These are phyloP conservation scores for Arabidopsis suecica DNA, from an alignment of 345 rosid species.

Conservation along the genomic window DNA sequence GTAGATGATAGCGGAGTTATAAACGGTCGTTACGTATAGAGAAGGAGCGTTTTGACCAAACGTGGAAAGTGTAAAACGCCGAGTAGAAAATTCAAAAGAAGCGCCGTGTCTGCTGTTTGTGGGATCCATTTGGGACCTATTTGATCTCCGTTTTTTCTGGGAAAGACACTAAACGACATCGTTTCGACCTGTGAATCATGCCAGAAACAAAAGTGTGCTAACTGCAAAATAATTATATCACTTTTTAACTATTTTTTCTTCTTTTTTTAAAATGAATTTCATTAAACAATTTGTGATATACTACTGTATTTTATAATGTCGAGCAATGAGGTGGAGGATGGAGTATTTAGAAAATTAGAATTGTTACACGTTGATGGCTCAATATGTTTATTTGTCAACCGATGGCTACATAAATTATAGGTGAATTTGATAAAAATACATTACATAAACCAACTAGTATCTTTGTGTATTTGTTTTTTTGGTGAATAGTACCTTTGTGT, in stretches of 20 bases:
- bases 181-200: conserved; percentile 27
- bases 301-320: conserved; percentile 10
- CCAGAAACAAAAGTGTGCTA: conserved; percentile 25
- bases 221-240: conserved; percentile 15
- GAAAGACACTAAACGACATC: conserved; percentile 21
- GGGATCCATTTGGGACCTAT: conserved; percentile 35
- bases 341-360: conserved; percentile 13
- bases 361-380: conserved; percentile 25
- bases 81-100: conserved; percentile 43
- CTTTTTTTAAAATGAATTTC: no score
- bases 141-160: conserved; percentile 43
- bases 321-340: conserved; percentile 25
- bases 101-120: conserved; percentile 42
- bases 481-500: not conserved
- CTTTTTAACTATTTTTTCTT: not conserved
- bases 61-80: conserved; percentile 29
- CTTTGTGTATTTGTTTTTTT: not conserved
- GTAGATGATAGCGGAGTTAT: conserved; percentile 24
- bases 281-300: conserved; percentile 14
- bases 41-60: conserved; percentile 41
- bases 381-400: not conserved
- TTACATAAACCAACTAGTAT: conserved; percentile 17
- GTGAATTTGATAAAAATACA: conserved; percentile 2
- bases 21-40: conserved; percentile 33
- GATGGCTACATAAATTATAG: conserved; percentile 14